A percentile compares a stretch with the other conserved stretches of the same genome.
These are phyloP conservation scores for Ceratobasidium sp. DNA, from an alignment of 1,284 basidiomycete genomes.

Conservation along the genomic window DNA sequence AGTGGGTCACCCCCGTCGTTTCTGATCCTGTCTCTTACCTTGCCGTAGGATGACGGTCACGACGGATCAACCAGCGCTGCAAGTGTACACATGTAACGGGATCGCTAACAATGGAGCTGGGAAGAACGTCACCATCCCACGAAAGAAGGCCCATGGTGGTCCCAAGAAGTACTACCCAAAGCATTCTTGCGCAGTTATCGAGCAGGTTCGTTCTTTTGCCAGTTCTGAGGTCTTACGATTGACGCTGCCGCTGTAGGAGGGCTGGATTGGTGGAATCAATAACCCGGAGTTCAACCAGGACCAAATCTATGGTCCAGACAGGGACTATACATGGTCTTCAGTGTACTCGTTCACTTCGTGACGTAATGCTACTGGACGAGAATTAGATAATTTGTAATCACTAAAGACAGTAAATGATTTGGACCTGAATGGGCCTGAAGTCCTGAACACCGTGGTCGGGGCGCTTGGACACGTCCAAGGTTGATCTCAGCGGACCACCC, in stretches of 20 bases:
- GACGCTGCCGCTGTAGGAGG: conserved; percentile 42
- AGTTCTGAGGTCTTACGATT: background rate
- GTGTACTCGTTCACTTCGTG: conserved; percentile 42
- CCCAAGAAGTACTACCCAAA: conserved; percentile 54
- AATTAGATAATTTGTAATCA: background rate
- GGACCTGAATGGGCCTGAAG: background rate
- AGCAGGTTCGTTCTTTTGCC: conserved; percentile 51
- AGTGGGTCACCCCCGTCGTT: conserved; percentile 49
- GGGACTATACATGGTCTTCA: conserved; percentile 44
- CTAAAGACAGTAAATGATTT: background rate
- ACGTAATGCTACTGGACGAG: background rate
- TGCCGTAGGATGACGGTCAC: conserved; percentile 28
- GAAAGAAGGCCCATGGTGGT: conserved; percentile 59
- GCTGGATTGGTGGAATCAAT: conserved; percentile 48
- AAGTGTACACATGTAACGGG: conserved; percentile 59
- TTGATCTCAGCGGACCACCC: conserved; percentile 19
- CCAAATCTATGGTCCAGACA: conserved; percentile 45
- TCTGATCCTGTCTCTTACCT: background rate
- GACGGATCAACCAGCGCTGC: conserved; percentile 60
- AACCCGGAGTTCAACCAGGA: conserved; percentile 45
- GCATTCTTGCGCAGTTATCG: conserved; percentile 59
- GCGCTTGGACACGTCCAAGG: conserved; percentile 23
- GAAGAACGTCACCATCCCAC: conserved; percentile 48
- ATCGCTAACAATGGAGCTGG: conserved; percentile 47
- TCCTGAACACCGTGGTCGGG: conserved; percentile 27